Percentiles rank a stretch among this genome's conserved stretches.
These are phyloP conservation scores for Colletotrichum coccodes DNA, from an alignment of 2,329 filamentous ascomycete species.

Conservation along the genomic window DNA sequence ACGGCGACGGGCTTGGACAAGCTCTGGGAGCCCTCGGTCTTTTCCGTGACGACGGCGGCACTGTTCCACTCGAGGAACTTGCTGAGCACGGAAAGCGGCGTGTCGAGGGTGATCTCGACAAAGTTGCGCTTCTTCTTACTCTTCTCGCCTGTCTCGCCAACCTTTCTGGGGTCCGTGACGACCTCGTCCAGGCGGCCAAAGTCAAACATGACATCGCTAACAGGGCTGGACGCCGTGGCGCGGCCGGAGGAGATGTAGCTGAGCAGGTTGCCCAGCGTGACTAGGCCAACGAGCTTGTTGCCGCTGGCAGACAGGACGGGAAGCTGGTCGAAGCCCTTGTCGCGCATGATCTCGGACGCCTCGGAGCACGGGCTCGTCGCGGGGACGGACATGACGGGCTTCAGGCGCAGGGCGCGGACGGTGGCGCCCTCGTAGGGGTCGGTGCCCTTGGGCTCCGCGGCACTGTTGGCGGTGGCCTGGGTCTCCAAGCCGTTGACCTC, in stretches of 20 bases:
- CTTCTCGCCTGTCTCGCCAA: slow-evolving; percentile 52
- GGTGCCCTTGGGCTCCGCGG: slow-evolving; percentile 43
- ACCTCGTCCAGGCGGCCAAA: slow-evolving; percentile 90
- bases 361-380: slow-evolving; percentile 79
- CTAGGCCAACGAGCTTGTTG: slow-evolving; percentile 84
- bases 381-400: slow-evolving; percentile 89
- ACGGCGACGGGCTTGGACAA: slow-evolving; percentile 84
- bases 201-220: slow-evolving; percentile 95
- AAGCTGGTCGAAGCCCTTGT: slow-evolving; percentile 97
- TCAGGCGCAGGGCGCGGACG: slow-evolving; percentile 84
- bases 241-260: slow-evolving; percentile 89
- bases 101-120: slow-evolving; percentile 94
- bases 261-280: slow-evolving; percentile 94
- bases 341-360: slow-evolving; percentile 97
- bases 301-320: slow-evolving; percentile 81
- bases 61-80: slow-evolving; percentile 99
- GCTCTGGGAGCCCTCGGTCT: slow-evolving; percentile 62
- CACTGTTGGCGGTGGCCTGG: slow-evolving; percentile 48
- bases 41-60: slow-evolving; percentile 92
- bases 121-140: slow-evolving; percentile 73
- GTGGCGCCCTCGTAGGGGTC: slow-evolving; percentile 84
- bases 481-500: slow-evolving; percentile 57
- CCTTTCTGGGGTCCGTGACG: slow-evolving; percentile 84
- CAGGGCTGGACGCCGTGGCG: slow-evolving; percentile 76
- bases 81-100: slow-evolving; percentile 83